Evolutionary conservation across 2,329 filamentous ascomycete species (phyloP), one percentile per base, ranked within the genome.

Genomic region (Nothopassalora personata): DNA sequence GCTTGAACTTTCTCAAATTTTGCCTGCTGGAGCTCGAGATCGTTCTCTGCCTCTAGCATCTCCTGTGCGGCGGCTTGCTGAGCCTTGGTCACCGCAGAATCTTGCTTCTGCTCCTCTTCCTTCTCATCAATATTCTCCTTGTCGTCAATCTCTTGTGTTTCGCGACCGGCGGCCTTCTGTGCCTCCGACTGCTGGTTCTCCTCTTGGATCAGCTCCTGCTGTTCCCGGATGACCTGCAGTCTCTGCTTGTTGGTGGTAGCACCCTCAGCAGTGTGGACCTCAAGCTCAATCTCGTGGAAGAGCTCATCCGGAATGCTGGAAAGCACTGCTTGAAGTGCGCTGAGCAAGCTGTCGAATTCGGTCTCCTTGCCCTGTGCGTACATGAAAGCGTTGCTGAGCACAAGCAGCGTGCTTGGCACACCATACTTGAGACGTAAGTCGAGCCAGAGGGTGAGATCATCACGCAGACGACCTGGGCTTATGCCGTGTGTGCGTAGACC

Each of bases 251-350:
- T 99, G 66, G 94, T 99, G 27, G 94, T 94, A 10, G 92, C 93
- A 62, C 94, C 94, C 78, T 99, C 94, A 52, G 93, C 92, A 62
- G 88, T 96, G 81, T 97, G 91, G 9, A 99, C 91, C 79, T 99
- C 94, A 33, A 99, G 88, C 77, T 97, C 94, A 64, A 99, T 97
- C 80, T 99, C 94, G 81, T 99, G 94, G 89, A 95, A 99, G 45
- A 99, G 83, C 75, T 99, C 94, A 76, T 99, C 94, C 3, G 94
- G 94, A 63, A 99, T 97, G 61, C 89, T 92, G 45, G 90, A 95
- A 45, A 99, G 81, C 5, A 99, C 94, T 57, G 91, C 90, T 61
- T 92, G 90, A 52, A 99, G 84, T 0, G 94, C 91, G 66, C 97
- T 92, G 60, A 99, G 91, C 78, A 97, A 93, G 62, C 85, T 90